A percentile compares a stretch with the other conserved stretches of the same genome.
Conservation (phyloP, 495 filamentous ascomycete species). For the Aspergillus saccharolyticus region DNA sequence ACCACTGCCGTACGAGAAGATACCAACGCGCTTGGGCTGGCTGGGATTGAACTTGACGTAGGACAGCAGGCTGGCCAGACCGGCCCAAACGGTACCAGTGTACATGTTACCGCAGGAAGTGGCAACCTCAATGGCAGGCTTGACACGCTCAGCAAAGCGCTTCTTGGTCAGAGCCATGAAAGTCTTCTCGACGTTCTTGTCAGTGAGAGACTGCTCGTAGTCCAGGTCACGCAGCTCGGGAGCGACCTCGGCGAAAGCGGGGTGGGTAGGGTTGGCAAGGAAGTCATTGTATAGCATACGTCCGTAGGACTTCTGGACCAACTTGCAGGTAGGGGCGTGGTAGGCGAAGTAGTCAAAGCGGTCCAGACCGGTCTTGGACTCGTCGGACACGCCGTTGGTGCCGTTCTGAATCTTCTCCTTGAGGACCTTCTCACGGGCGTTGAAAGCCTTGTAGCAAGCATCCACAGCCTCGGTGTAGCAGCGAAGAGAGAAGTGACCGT, state of each 20-base stretch:
- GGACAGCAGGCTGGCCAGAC: conserved; percentile 70
- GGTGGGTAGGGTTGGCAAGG: conserved; percentile 67
- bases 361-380: conserved; percentile 67
- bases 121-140: conserved; percentile 77
- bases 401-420: conserved; percentile 58
- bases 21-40: conserved; percentile 77
- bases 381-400: conserved; percentile 49
- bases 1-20: conserved; percentile 96
- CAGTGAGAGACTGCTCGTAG: conserved; percentile 78
- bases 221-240: conserved; percentile 79
- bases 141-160: conserved; percentile 82
- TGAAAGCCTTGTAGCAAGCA: conserved; percentile 92
- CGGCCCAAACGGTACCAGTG: conserved; percentile 87
- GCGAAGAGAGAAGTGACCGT: conserved; percentile 89
- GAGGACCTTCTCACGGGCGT: conserved; percentile 69
- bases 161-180: conserved; percentile 97
- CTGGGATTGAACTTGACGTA: conserved; percentile 65
- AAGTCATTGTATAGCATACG: conserved; percentile 97
- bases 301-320: conserved; percentile 91
- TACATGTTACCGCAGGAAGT: conserved; percentile 99
- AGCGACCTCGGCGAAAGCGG: conserved; percentile 80
- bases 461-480: conserved; percentile 98
- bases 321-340: conserved; percentile 97
- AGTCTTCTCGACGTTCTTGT: conserved; percentile 94
- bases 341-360: conserved; percentile 95